Conservation (phyloP, 441 rosid species). For the Lepidium campestre region DNA sequence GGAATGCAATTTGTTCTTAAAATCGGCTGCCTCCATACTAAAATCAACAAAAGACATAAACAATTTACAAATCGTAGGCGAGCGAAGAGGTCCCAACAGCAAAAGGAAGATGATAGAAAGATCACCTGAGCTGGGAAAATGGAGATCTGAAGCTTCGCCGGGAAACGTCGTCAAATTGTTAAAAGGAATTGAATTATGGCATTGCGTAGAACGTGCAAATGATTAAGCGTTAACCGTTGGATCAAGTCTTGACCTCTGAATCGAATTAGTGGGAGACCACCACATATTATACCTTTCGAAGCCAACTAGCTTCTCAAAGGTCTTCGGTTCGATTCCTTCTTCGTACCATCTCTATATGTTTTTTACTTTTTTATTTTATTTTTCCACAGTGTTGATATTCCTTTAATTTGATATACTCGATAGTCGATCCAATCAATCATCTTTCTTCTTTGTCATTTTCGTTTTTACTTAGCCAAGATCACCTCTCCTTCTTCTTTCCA, state of each 20-base stretch:
- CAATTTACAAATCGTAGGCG: not conserved
- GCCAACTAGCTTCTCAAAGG: conserved; percentile 10
- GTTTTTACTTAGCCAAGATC: no score
- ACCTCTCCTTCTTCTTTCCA: no score
- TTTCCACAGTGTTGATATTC: not conserved
- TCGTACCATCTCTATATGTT: not conserved
- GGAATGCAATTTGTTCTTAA: conserved; percentile 65
- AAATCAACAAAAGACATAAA: not conserved
- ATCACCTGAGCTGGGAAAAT: conserved; percentile 12
- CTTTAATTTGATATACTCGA: not conserved
- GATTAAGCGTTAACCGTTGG: conserved; percentile 20
- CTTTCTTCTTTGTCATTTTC: not conserved
- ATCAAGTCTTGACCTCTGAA: conserved; percentile 5
- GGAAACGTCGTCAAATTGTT: conserved; percentile 6
- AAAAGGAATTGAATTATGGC: conserved; percentile 5
- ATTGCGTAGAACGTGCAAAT: conserved; percentile 21
- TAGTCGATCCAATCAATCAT: not conserved
- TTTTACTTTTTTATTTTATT: not conserved
- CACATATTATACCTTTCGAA: not conserved
- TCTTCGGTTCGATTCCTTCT: conserved; percentile 7
- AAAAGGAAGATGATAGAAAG: not conserved
- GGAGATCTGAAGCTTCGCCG: conserved; percentile 24
- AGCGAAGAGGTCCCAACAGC: not conserved
- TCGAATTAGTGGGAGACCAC: conserved; percentile 15
- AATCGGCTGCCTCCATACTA: conserved; percentile 62